phyloP scores from a whole-genome alignment of 768 basidiomycete genomes.

The Phylloporus sp. region DNA sequence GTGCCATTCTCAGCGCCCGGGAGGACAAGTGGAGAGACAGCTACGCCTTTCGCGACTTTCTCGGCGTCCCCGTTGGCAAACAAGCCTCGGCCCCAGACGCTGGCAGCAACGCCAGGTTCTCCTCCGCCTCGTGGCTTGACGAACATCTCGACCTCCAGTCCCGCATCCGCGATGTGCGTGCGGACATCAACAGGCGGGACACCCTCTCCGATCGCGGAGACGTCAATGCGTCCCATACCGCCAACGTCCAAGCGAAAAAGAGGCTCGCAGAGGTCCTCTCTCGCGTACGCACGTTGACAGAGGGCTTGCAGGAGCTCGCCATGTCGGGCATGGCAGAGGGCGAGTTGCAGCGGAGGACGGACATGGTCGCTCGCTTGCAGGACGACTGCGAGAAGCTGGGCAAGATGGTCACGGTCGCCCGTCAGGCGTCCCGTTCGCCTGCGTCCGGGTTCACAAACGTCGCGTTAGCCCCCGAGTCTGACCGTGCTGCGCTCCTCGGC shows the following conservation, averaged over 20 bases:
- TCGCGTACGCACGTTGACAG: constrained; percentile 66
- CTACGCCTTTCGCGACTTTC: constrained; percentile 79
- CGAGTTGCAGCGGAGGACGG: constrained; percentile 85
- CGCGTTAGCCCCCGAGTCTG: constrained; percentile 42
- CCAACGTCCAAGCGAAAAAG: constrained; percentile 82
- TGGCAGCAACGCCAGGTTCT: constrained; percentile 47
- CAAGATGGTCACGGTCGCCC: constrained; percentile 77
- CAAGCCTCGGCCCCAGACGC: constrained; percentile 33
- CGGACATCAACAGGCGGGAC: constrained; percentile 84
- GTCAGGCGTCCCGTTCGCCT: constrained; percentile 44
- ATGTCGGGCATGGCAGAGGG: constrained; percentile 79
- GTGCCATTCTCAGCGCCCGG: constrained; percentile 76
- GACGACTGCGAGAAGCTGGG: constrained; percentile 89
- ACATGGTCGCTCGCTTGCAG: constrained; percentile 82
- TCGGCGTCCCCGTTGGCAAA: constrained; percentile 71
- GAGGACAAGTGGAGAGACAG: constrained; percentile 80
- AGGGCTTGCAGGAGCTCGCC: constrained; percentile 61
- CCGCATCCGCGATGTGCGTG: constrained; percentile 74
- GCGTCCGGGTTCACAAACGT: constrained; percentile 27
- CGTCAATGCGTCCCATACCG: constrained; percentile 65
- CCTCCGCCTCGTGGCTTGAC: constrained; percentile 80
- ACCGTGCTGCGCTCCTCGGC: constrained; percentile 64
- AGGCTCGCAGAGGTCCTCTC: constrained; percentile 73
- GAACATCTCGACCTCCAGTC: constrained; percentile 79
- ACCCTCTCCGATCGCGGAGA: constrained; percentile 74